Conservation (phyloP, 805 yeast species). For the Candida jianshihensis region DNA sequence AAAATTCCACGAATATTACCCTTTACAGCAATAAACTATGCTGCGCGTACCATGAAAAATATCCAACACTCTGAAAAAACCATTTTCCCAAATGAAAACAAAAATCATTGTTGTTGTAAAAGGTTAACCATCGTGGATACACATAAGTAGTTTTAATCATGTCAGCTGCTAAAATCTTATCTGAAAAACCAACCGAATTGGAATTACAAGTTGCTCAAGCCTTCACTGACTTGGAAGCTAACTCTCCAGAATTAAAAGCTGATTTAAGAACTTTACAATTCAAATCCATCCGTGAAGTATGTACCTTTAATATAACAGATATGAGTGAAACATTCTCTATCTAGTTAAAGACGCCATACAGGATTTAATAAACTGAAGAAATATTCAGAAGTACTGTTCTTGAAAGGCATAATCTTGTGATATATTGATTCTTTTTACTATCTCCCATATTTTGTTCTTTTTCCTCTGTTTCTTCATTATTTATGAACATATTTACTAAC, state of each 20-base stretch:
- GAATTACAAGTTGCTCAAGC: conserved; percentile 99
- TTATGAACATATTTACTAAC: conserved; percentile 16
- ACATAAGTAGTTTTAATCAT: conserved; percentile 34
- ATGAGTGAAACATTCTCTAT: background rate
- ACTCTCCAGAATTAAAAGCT: conserved; percentile 94
- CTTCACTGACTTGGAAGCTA: conserved; percentile 87
- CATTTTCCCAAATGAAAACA: background rate
- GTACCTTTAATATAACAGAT: conserved; percentile 19
- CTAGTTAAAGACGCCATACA: background rate
- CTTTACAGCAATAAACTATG: background rate
- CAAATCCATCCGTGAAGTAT: conserved; percentile 91
- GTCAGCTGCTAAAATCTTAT: conserved; percentile 96
- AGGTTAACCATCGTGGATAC: background rate
- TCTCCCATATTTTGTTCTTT: background rate
- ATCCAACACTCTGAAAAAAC: background rate
- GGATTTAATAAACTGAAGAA: background rate
- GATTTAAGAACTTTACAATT: conserved; percentile 98
- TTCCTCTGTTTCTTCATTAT: background rate
- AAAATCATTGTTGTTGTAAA: too few relatives aligned
- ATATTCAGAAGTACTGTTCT: too few relatives aligned
- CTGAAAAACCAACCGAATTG: conserved; percentile 94
- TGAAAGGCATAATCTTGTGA: too few relatives aligned
- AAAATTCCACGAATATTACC: background rate
- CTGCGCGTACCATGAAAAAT: conserved; percentile 1
- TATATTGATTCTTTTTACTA: too few relatives aligned